Conservation (phyloP, 768 basidiomycete species). For the Gelatoporia subvermispora region DNA sequence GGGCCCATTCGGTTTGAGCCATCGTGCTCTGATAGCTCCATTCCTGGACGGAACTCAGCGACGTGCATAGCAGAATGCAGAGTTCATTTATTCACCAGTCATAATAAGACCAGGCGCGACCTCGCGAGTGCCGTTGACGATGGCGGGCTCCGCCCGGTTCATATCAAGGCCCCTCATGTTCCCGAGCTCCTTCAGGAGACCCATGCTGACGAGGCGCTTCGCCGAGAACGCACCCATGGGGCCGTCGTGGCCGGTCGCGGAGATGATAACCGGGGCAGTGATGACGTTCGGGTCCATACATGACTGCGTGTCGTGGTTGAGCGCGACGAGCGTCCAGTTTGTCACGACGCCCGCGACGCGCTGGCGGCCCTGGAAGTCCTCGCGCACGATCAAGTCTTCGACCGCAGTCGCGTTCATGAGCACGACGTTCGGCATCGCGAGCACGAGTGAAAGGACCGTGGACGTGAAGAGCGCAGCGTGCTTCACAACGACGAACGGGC, state of each 20-base stretch:
- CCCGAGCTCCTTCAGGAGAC: conserved; percentile 67
- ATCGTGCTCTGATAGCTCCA: conserved; percentile 81
- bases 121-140: conserved; percentile 73
- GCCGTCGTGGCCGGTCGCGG: conserved; percentile 73
- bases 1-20: conserved; percentile 67
- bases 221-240: conserved; percentile 81
- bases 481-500: conserved; percentile 72
- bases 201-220: conserved; percentile 71
- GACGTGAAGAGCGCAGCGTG: conserved; percentile 81
- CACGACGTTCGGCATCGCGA: conserved; percentile 66
- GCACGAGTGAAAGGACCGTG: conserved; percentile 65
- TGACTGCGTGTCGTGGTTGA: conserved; percentile 71
- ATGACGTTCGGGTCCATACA: conserved; percentile 70
- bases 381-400: conserved; percentile 72
- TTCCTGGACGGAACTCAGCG: conserved; percentile 40
- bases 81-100: conserved; percentile 44
- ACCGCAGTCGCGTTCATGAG: conserved; percentile 77
- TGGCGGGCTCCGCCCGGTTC: conserved; percentile 79
- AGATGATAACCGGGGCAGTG: conserved; percentile 70
- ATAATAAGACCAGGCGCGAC: conserved; percentile 71
- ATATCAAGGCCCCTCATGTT: conserved; percentile 81
- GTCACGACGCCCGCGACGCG: conserved; percentile 51
- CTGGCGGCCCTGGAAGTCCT: conserved; percentile 38
- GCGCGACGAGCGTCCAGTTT: conserved; percentile 47
- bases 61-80: not conserved